phyloP scores from a whole-genome alignment of 495 filamentous ascomycete species.

The Penicillium maclennaniae region DNA sequence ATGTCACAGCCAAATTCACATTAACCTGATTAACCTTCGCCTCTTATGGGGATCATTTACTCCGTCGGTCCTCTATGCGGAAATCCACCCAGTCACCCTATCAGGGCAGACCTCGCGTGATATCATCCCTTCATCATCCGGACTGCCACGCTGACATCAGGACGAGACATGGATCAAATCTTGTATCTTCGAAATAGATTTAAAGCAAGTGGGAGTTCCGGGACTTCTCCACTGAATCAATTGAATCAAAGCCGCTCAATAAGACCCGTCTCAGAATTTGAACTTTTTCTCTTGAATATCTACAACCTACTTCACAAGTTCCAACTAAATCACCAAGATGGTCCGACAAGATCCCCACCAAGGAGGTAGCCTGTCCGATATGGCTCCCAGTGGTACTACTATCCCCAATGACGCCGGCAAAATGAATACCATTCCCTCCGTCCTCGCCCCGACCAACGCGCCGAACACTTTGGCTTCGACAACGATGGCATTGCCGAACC shows the following conservation, averaged over 20 bases:
- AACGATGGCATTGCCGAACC: slow-evolving; percentile 31
- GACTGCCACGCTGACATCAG: slow-evolving; percentile 21
- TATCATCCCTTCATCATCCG: slow-evolving; percentile 30
- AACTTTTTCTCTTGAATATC: background rate
- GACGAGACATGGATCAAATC: background rate
- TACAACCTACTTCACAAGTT: background rate
- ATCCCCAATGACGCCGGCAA: slow-evolving; percentile 53
- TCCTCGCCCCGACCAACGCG: slow-evolving; percentile 51
- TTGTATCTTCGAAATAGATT: background rate
- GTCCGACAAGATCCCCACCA: slow-evolving; percentile 25
- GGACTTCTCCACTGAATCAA: background rate
- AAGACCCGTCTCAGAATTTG: background rate
- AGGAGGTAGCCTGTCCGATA: slow-evolving; percentile 41
- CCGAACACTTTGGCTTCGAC: slow-evolving; percentile 27
- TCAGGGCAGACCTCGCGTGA: slow-evolving; percentile 15
- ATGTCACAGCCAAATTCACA: background rate
- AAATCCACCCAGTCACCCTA: slow-evolving; percentile 1
- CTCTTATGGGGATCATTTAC: background rate
- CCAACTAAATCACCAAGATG: slow-evolving; percentile 13
- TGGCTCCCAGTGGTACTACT: slow-evolving; percentile 50
- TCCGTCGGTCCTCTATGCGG: background rate
- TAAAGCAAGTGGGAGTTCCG: background rate
- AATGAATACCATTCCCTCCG: slow-evolving; percentile 51
- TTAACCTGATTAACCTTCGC: background rate
- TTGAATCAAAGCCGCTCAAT: background rate